Percentiles rank a stretch among this genome's conserved stretches.
These are phyloP conservation scores for Dioszegia hungarica DNA, from an alignment of 768 basidiomycete species.

Conservation along the genomic window DNA sequence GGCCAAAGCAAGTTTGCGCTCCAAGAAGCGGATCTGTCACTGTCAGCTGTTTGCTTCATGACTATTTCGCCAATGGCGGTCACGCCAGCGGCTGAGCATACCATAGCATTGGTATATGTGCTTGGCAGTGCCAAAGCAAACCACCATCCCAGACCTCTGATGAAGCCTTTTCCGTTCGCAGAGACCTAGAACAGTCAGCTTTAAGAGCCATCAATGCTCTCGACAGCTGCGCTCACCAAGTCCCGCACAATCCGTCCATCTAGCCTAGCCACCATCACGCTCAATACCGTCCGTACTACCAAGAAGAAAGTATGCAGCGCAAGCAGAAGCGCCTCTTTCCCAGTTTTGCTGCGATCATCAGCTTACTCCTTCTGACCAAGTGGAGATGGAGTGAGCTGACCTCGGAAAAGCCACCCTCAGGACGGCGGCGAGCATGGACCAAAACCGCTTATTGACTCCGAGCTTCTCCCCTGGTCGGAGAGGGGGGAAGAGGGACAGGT, in stretches of 20 bases:
- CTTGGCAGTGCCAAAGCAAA: slow-evolving; percentile 85
- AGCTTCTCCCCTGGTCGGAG: slow-evolving; percentile 54
- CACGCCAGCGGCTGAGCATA: slow-evolving; percentile 43
- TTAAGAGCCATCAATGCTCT: background rate
- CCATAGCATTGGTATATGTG: slow-evolving; percentile 94
- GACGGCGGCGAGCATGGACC: slow-evolving; percentile 69
- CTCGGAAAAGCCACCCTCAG: slow-evolving; percentile 68
- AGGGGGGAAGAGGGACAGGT: slow-evolving; percentile 62
- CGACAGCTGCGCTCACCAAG: slow-evolving; percentile 54
- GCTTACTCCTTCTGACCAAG: background rate
- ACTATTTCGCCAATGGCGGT: background rate
- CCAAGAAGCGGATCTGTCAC: slow-evolving; percentile 76
- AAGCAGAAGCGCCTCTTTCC: slow-evolving; percentile 68
- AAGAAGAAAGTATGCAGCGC: slow-evolving; percentile 77
- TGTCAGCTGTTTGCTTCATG: no score
- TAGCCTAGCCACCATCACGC: slow-evolving; percentile 76
- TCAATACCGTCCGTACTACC: slow-evolving; percentile 76
- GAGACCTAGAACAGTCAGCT: slow-evolving; percentile 55
- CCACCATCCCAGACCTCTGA: slow-evolving; percentile 78
- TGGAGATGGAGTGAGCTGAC: slow-evolving; percentile 36
- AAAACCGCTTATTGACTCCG: slow-evolving; percentile 64
- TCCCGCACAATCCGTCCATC: slow-evolving; percentile 87
- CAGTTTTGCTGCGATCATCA: slow-evolving; percentile 29
- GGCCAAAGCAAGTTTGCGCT: slow-evolving; percentile 74
- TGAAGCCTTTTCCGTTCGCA: slow-evolving; percentile 76